Conservation (phyloP, 139 green algal species). For the Klebsormidium nitens region DNA sequence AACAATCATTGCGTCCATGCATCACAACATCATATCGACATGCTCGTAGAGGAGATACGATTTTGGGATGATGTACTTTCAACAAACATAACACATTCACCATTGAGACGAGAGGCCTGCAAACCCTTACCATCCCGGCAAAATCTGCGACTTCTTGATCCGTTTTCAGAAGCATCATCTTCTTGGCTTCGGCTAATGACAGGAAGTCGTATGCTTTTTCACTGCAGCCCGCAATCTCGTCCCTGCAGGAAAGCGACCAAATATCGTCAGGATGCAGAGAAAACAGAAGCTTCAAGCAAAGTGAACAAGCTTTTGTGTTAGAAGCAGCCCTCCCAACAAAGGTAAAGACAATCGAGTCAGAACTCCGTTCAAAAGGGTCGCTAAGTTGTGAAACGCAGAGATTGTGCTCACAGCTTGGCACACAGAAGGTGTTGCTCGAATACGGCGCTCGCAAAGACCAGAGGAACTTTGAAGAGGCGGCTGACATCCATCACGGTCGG, state of each 20-base stretch:
- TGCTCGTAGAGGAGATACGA: not conserved
- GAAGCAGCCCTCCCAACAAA: not conserved
- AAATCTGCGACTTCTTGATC: conserved; percentile 54
- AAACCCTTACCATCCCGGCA: conserved; percentile 52
- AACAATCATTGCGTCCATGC: conserved; percentile 2
- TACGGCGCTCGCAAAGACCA: too few relatives aligned
- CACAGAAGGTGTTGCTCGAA: not conserved
- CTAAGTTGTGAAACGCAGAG: not conserved
- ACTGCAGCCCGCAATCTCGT: conserved; percentile 87
- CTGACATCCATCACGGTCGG: too few relatives aligned
- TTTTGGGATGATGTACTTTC: not conserved
- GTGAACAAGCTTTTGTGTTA: not conserved
- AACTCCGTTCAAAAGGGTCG: not conserved
- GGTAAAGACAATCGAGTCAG: not conserved
- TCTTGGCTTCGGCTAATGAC: conserved; percentile 56
- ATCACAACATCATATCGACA: not conserved
- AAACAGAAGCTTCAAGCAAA: not conserved
- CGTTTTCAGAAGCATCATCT: conserved; percentile 70
- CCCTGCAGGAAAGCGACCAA: conserved; percentile 27
- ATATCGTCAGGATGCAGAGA: not conserved
- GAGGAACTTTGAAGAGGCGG: too few relatives aligned
- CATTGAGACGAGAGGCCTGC: not conserved
- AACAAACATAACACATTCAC: conserved; percentile 3
- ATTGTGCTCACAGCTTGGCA: not conserved
- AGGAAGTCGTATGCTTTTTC: conserved; percentile 79